Conservation (phyloP, 2,329 filamentous ascomycete genomes). For the Pseudogymnoascus sp. region DNA sequence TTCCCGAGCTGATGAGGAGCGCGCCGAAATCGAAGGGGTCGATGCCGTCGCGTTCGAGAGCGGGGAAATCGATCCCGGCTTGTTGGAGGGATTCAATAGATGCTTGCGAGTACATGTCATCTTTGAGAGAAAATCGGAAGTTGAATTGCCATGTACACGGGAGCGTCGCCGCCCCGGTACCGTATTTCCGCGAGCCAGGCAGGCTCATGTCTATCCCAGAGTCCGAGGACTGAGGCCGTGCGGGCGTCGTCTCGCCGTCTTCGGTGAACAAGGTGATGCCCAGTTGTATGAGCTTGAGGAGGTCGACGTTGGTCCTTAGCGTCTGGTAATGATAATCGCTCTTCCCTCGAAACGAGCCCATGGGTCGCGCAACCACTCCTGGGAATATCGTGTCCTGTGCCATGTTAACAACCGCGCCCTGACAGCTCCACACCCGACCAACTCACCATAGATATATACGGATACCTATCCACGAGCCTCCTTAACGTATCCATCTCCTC, state of each 20-base stretch:
- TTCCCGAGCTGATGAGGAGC: constrained; percentile 81
- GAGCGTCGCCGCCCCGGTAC: constrained; percentile 43
- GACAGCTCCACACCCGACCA: constrained; percentile 15
- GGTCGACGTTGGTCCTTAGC: constrained; percentile 90
- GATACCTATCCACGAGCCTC: constrained; percentile 79
- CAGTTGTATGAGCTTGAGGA: constrained; percentile 95
- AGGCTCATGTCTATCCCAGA: constrained; percentile 36
- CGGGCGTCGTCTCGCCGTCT: constrained; percentile 77
- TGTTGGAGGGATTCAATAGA: constrained; percentile 87
- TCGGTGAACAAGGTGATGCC: constrained; percentile 89
- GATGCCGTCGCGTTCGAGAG: constrained; percentile 81
- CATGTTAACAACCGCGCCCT: background rate
- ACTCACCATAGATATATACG: constrained; percentile 94
- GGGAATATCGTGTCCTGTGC: constrained; percentile 91
- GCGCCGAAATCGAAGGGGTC: constrained; percentile 84
- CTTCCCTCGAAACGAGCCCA: constrained; percentile 89
- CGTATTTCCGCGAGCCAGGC: constrained; percentile 35
- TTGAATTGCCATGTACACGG: constrained; percentile 99
- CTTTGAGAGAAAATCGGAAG: constrained; percentile 88
- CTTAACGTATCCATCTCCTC: constrained; percentile 84
- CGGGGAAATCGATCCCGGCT: constrained; percentile 85
- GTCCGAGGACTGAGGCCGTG: constrained; percentile 44
- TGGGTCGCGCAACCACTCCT: constrained; percentile 91
- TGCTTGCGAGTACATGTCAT: constrained; percentile 96
- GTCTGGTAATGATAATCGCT: constrained; percentile 99